Conservation (phyloP, 768 basidiomycete species). For the Russula ochroleuca region DNA sequence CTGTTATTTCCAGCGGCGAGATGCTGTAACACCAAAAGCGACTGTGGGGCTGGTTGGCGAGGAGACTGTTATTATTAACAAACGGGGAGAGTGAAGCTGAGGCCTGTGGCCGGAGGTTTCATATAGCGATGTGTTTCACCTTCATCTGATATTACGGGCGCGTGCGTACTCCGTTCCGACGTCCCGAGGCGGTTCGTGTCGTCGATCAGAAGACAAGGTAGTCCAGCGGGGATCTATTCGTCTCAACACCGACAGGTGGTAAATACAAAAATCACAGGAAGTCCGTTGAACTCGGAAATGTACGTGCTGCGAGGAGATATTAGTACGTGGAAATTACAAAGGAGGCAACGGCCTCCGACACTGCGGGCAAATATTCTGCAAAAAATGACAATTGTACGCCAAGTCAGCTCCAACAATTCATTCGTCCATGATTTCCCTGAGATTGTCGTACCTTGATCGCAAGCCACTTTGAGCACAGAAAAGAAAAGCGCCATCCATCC, state of each 20-base stretch:
- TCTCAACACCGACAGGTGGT: neutral
- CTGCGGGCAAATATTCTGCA: constrained; percentile 86
- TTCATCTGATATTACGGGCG: neutral
- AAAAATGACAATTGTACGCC: neutral
- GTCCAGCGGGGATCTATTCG: constrained; percentile 7
- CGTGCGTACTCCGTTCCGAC: neutral
- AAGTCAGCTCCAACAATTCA: constrained; percentile 13
- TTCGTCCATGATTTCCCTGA: neutral
- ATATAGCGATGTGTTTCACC: neutral
- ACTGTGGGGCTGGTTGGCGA: neutral
- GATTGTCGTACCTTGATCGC: constrained; percentile 55
- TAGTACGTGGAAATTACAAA: constrained; percentile 40
- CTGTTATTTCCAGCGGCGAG: neutral
- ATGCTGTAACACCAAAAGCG: neutral
- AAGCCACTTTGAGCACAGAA: constrained; percentile 50
- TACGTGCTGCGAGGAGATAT: neutral
- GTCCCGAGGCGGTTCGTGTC: neutral
- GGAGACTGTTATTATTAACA: neutral
- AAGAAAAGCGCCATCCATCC: neutral
- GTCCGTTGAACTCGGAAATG: neutral
- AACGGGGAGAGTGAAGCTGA: neutral
- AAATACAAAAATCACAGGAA: constrained; percentile 7
- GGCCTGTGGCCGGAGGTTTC: neutral
- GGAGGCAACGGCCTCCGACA: constrained; percentile 83
- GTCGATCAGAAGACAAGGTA: neutral